A percentile compares a stretch with the other conserved stretches of the same genome.
These are phyloP conservation scores for Sporisorium sorghi DNA, from an alignment of 1,284 basidiomycete species.

Conservation along the genomic window DNA sequence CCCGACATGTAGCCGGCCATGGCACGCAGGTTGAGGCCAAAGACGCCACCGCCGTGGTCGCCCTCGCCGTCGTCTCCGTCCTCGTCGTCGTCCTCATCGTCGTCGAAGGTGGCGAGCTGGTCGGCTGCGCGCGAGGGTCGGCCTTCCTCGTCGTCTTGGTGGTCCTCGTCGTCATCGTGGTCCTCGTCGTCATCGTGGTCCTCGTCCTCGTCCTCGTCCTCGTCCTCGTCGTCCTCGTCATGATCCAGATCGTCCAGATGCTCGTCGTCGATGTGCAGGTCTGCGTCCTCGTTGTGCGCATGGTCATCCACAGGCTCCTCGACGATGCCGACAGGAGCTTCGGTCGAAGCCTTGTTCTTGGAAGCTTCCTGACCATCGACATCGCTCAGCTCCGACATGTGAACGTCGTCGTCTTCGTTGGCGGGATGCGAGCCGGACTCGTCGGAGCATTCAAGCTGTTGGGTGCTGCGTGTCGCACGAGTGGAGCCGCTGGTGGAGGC, in stretches of 20 bases:
- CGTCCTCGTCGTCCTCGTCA: conserved; percentile 16
- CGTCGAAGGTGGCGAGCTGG: conserved; percentile 31
- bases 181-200: conserved; percentile 25
- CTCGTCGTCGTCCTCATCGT: conserved; percentile 44
- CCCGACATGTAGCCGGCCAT: conserved; percentile 66
- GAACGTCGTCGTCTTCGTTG: conserved; percentile 26
- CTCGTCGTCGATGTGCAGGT: conserved; percentile 21
- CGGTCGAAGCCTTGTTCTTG: neutral
- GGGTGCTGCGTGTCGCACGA: conserved; percentile 12
- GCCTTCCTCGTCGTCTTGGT: conserved; percentile 30
- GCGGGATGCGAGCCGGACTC: conserved; percentile 12
- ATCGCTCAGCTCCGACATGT: conserved; percentile 27
- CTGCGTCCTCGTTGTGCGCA: neutral
- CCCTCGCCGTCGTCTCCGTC: conserved; percentile 39
- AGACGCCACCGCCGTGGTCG: conserved; percentile 44
- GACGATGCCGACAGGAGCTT: conserved; percentile 17
- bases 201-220: conserved; percentile 17
- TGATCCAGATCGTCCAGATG: conserved; percentile 17
- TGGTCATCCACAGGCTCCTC: conserved; percentile 16
- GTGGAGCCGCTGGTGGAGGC: conserved; percentile 26
- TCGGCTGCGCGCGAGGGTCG: conserved; percentile 15
- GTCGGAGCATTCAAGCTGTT: conserved; percentile 33
- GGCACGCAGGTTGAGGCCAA: conserved; percentile 61
- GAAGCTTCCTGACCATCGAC: conserved; percentile 9
- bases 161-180: conserved; percentile 24